These are phyloP conservation scores for Oryza glaberrima DNA, from an alignment of 176 grass and related monocot species.

Conservation along the genomic window DNA sequence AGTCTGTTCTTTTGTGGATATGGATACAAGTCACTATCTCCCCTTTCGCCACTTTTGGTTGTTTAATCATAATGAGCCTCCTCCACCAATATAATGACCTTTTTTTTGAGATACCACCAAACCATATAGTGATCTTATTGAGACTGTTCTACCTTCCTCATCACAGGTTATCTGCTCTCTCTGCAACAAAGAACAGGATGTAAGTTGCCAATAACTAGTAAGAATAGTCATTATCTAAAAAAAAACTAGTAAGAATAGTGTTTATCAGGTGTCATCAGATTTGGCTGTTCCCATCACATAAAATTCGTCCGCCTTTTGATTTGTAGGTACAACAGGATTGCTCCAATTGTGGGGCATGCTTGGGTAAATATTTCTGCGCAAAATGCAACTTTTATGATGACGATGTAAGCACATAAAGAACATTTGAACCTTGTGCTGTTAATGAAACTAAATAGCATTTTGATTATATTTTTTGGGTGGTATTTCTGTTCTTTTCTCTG, in stretches of 20 bases:
- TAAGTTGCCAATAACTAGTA: constrained; percentile 41
- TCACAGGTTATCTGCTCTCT: constrained; percentile 82
- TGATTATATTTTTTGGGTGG: not conserved
- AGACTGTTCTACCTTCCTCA: constrained; percentile 13
- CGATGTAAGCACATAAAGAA: constrained; percentile 48
- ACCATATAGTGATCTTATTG: constrained; percentile 5
- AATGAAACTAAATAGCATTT: not conserved
- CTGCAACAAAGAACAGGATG: constrained; percentile 77
- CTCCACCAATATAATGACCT: constrained; percentile 18
- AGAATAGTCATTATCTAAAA: not conserved
- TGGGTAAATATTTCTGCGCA: constrained; percentile 74
- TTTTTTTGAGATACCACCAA: too few species aligned
- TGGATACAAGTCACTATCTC: constrained; percentile 3
- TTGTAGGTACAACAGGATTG: constrained; percentile 67
- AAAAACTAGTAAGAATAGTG: not conserved
- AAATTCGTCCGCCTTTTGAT: not conserved
- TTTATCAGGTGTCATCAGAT: not conserved
- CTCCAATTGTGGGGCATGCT: constrained; percentile 55
- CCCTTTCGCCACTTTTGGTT: not conserved
- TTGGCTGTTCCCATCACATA: not conserved
- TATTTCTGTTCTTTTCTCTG: constrained; percentile 16
- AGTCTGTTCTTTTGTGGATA: constrained; percentile 6
- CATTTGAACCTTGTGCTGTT: not conserved
- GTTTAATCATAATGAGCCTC: constrained; percentile 12
- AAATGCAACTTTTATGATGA: constrained; percentile 88